Percentiles rank a stretch among this genome's conserved stretches.
These are phyloP conservation scores for Phytophthora foliorum DNA, from an alignment of 352 stramenopile species.

Conservation along the genomic window DNA sequence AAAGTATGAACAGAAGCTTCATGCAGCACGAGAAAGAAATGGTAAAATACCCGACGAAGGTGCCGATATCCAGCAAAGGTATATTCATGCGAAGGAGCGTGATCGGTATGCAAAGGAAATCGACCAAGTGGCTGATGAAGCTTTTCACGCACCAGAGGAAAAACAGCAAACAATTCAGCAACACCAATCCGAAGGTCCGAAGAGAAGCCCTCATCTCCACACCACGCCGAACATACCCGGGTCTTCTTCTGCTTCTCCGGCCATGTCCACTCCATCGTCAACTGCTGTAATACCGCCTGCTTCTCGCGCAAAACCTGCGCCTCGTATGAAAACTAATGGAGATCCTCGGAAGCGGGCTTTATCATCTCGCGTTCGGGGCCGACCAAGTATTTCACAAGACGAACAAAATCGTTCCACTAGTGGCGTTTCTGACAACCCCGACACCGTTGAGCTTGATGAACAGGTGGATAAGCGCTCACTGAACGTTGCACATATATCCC, in stretches of 20 bases:
- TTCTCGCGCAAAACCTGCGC: background rate
- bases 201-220: slow-evolving; percentile 10
- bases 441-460: slow-evolving; percentile 26
- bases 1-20: slow-evolving; percentile 38
- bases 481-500: slow-evolving; percentile 33
- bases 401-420: slow-evolving; percentile 21
- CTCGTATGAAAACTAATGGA: slow-evolving; percentile 9
- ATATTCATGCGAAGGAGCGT: slow-evolving; percentile 39
- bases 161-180: background rate
- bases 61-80: slow-evolving; percentile 11
- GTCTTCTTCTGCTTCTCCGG: slow-evolving; percentile 1
- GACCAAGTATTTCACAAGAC: slow-evolving; percentile 30
- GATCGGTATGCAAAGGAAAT: slow-evolving; percentile 43
- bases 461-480: slow-evolving; percentile 28
- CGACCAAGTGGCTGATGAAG: slow-evolving; percentile 32
- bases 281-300: background rate
- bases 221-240: background rate
- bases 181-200: slow-evolving; percentile 10
- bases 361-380: slow-evolving; percentile 28
- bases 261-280: background rate
- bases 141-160: slow-evolving; percentile 10
- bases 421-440: slow-evolving; percentile 8
- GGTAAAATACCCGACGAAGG: slow-evolving; percentile 9
- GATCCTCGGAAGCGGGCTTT: slow-evolving; percentile 36
- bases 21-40: slow-evolving; percentile 22